These are phyloP conservation scores for Trametes punicea DNA, from an alignment of 768 basidiomycete genomes.

Conservation along the genomic window DNA sequence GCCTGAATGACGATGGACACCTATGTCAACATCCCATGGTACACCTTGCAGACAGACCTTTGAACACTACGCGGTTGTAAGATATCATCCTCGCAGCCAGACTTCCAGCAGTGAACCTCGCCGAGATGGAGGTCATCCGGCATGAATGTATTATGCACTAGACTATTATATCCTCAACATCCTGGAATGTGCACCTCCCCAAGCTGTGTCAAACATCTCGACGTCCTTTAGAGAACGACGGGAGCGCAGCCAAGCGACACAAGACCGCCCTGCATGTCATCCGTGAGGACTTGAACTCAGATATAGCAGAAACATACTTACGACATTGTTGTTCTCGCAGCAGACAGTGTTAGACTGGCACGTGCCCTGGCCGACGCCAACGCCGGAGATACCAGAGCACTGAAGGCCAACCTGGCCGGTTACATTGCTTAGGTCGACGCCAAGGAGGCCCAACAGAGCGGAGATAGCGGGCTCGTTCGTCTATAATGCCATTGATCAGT, in stretches of 20 bases:
- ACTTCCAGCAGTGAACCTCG: too few species aligned
- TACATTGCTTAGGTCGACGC: constrained; percentile 17
- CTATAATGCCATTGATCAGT: background rate
- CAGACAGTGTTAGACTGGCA: constrained; percentile 23
- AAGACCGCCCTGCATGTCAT: constrained; percentile 8
- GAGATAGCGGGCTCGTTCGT: constrained; percentile 6
- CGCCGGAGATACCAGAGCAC: constrained; percentile 25
- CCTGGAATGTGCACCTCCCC: background rate
- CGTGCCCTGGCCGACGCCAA: constrained; percentile 15
- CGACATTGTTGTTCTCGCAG: constrained; percentile 27
- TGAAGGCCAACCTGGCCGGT: constrained; percentile 24
- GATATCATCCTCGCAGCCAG: too few species aligned
- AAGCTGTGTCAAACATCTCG: too few species aligned
- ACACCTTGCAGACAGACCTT: too few species aligned
- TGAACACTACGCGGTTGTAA: too few species aligned
- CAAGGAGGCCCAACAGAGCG: constrained; percentile 22
- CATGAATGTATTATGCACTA: background rate
- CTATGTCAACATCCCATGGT: too few species aligned
- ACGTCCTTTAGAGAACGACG: background rate
- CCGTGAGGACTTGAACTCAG: background rate
- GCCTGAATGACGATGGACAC: too few species aligned
- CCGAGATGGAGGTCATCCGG: too few species aligned
- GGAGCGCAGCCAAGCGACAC: too few species aligned
- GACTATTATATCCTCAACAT: background rate
- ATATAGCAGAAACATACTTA: constrained; percentile 4